Percentiles rank a stretch among this genome's conserved stretches.
phyloP scores from a whole-genome alignment of 2,329 filamentous ascomycete species.

The Sporothrix inflata region DNA sequence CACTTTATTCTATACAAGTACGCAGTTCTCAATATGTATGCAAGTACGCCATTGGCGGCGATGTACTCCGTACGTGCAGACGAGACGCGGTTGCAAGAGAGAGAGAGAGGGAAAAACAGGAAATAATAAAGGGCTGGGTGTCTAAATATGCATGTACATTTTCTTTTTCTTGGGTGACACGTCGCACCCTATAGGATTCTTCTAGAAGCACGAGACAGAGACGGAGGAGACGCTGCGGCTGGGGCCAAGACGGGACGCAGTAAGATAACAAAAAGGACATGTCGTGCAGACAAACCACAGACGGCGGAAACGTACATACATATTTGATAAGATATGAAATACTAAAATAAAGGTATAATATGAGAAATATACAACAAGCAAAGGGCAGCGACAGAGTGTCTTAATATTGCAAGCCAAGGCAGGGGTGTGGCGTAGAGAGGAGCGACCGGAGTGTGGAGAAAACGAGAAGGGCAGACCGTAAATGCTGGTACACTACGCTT shows the following conservation, averaged over 20 bases:
- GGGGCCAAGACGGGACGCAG: neutral
- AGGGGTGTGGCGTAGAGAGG: neutral
- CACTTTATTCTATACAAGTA: neutral
- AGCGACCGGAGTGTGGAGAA: neutral
- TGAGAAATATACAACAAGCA: neutral
- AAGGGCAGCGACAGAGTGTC: neutral
- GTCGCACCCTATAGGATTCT: neutral
- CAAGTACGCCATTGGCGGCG: neutral
- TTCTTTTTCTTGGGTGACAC: neutral
- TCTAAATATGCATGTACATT: neutral
- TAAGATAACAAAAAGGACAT: neutral
- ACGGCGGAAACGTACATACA: neutral
- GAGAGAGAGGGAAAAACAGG: neutral
- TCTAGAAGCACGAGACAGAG: neutral
- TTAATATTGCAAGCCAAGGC: neutral
- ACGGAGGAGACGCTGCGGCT: neutral
- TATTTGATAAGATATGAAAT: neutral
- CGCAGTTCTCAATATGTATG: neutral
- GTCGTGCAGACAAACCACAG: neutral
- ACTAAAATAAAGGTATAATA: neutral
- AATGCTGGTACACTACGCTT: too few relatives aligned
- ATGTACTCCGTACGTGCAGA: neutral
- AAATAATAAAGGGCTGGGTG: neutral
- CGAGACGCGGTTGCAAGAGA: too few relatives aligned
- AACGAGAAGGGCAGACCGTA: too few relatives aligned